phyloP scores from a whole-genome alignment of 805 yeast genomes.

The Kodamaea fukazawae region DNA sequence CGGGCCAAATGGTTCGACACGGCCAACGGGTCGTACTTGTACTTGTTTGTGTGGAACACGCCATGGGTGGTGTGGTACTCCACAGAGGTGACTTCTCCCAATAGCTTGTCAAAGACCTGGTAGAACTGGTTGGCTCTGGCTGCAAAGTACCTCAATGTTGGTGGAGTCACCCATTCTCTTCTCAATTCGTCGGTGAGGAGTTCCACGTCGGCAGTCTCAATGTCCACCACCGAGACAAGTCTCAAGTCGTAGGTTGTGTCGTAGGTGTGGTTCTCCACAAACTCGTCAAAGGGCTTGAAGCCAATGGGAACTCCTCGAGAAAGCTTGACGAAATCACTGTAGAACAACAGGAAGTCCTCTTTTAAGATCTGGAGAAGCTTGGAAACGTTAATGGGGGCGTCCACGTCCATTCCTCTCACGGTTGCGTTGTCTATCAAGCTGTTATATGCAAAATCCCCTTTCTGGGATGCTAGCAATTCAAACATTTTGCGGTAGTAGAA shows the following conservation, averaged over 20 bases:
- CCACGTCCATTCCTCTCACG: constrained; percentile 48
- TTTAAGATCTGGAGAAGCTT: constrained; percentile 38
- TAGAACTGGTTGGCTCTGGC: constrained; percentile 52
- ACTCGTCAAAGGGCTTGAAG: constrained; percentile 38
- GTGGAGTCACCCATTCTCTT: constrained; percentile 48
- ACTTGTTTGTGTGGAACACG: constrained; percentile 39
- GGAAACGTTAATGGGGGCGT: constrained; percentile 45
- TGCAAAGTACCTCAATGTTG: constrained; percentile 57
- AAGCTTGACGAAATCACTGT: constrained; percentile 43
- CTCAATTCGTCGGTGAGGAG: constrained; percentile 25
- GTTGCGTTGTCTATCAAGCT: constrained; percentile 46
- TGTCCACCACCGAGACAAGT: background rate
- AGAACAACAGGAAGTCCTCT: constrained; percentile 32
- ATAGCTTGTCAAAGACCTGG: constrained; percentile 29
- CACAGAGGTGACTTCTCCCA: constrained; percentile 44
- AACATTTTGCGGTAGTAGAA: constrained; percentile 55
- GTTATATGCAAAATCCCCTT: constrained; percentile 32
- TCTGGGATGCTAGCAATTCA: constrained; percentile 27
- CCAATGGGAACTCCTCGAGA: constrained; percentile 47
- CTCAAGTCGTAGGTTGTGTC: constrained; percentile 8
- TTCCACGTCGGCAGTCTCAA: background rate
- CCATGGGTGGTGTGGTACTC: constrained; percentile 48
- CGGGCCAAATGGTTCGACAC: constrained; percentile 27
- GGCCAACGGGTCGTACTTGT: constrained; percentile 32
- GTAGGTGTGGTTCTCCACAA: constrained; percentile 10